Evolutionary conservation across 371 early-diverging fungal genomes (phyloP), one percentile per base, ranked within the genome.

Genomic region (Chytridiales sp.): DNA sequence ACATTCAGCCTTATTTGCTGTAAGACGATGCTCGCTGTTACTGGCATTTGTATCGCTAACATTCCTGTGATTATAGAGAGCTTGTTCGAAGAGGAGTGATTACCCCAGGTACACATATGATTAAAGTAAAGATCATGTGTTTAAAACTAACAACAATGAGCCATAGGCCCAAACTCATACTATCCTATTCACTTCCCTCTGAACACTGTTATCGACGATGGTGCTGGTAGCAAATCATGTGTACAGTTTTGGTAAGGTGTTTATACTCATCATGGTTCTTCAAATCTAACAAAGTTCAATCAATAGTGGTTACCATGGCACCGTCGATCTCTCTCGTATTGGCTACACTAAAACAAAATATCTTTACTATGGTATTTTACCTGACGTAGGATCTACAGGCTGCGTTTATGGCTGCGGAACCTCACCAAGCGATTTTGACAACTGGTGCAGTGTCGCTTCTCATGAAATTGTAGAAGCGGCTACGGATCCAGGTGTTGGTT

Each of bases 361-460:
- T 56, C 39, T 65, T 9, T 72, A 53, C 56, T 72, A 72, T 47
- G 67, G 68, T 27, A 60, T 72, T n/a, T 35, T 67, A 9, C 72
- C 72, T 17, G 68, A 67, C 48, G 48, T 49, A n/a, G 34, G 41
- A 11, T 47, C 55, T 24, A 4, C 15, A 9, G 38, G n/a, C n/a
- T 62, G 63, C 48, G 24, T 34, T 22, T 61, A 62, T 19, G 62
- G 67, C 11, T 44, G 63, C 49, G n/a, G n/a, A n/a, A n/a, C n/a
- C n/a, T n/a, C 8, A 13, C 46, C 46, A 9, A 49, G 19, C 21
- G 35, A 43, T 4, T 44, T 62, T 19, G 30, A 55, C n/a, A 63
- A 63, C 48, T 21, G 48, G 30, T 36, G 29, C n/a, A 27, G 50
- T 19, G 63, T 63, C 6, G 24, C 57, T 0, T 31, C 44, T 11